Conservation (phyloP, 108 stramenopile genomes). For the Tribonema minus region DNA sequence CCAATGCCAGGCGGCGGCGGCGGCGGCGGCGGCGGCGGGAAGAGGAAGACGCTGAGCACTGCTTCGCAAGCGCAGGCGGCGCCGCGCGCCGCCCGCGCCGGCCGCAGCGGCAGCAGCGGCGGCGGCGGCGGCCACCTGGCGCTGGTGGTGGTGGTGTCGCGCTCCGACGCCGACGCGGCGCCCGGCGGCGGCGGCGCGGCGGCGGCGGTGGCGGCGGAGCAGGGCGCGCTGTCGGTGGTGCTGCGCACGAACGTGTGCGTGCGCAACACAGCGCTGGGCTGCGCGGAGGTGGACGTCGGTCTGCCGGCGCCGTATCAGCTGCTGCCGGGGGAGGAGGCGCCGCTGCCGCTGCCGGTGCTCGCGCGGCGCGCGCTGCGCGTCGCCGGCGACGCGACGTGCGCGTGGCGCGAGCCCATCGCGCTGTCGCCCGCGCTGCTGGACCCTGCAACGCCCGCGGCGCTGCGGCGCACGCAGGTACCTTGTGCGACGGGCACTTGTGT, state of each 20-base stretch:
- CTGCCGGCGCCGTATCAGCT: background rate
- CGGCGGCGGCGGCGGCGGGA: too few relatives aligned
- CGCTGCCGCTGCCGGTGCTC: conserved; percentile 24
- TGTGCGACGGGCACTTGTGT: too few relatives aligned
- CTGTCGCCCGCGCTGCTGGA: conserved; percentile 26
- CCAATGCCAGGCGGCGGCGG: too few relatives aligned
- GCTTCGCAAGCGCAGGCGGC: background rate
- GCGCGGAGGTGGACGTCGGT: conserved; percentile 9
- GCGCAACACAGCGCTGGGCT: background rate
- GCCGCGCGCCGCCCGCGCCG: background rate
- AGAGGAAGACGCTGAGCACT: too few relatives aligned
- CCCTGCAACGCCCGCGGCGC: conserved; percentile 9
- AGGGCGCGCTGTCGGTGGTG: too few relatives aligned
- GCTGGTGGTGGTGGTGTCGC: conserved; percentile 6
- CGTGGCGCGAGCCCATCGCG: conserved; percentile 1
- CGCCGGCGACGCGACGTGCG: conserved; percentile 8
- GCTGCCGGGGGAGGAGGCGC: background rate
- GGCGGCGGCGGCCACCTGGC: background rate
- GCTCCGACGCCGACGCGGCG: background rate
- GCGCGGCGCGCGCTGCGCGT: background rate
- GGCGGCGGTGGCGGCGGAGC: background rate
- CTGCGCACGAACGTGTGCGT: conserved; percentile 16
- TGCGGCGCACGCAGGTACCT: too few relatives aligned
- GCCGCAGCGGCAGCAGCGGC: background rate
- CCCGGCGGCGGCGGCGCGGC: background rate